Conservation (phyloP, 1,284 basidiomycete species). For the Polyporus tsugae region DNA sequence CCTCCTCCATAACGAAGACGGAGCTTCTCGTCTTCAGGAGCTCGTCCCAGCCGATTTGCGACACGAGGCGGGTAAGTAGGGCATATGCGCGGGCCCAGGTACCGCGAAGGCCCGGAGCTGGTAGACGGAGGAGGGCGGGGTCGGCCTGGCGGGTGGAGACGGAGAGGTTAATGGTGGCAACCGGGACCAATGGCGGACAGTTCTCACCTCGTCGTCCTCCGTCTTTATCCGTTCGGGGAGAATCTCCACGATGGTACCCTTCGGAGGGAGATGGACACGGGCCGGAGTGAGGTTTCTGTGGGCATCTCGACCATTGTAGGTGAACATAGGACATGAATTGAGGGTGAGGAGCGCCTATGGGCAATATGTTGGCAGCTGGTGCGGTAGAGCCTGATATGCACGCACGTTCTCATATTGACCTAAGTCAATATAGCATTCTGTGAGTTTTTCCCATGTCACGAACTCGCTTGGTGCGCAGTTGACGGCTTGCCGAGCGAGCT, state of each 20-base stretch:
- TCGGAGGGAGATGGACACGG: conserved; percentile 88
- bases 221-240: conserved; percentile 75
- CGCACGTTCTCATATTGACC: conserved; percentile 84
- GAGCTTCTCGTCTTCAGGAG: conserved; percentile 91
- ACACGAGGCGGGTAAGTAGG: conserved; percentile 89
- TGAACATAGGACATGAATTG: conserved; percentile 99
- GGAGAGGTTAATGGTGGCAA: not conserved
- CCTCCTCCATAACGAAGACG: conserved; percentile 99
- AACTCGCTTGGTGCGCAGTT: conserved; percentile 99
- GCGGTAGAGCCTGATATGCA: conserved; percentile 1
- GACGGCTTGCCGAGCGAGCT: conserved; percentile 93
- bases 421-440: conserved; percentile 93
- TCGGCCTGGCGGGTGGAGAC: conserved; percentile 68
- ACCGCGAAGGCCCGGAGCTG: conserved; percentile 92
- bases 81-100: conserved; percentile 97
- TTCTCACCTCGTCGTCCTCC: conserved; percentile 83
- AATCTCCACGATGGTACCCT: conserved; percentile 85
- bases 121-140: conserved; percentile 90
- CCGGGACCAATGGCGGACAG: not conserved
- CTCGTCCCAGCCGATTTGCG: conserved; percentile 98
- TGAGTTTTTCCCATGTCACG: conserved; percentile 98
- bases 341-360: conserved; percentile 86
- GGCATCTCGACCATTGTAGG: conserved; percentile 95
- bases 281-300: conserved; percentile 89
- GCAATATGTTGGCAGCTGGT: not conserved